Evolutionary conservation across 768 basidiomycete genomes (phyloP), one percentile per base, ranked within the genome.

Genomic region (Lentinula detonsa): DNA sequence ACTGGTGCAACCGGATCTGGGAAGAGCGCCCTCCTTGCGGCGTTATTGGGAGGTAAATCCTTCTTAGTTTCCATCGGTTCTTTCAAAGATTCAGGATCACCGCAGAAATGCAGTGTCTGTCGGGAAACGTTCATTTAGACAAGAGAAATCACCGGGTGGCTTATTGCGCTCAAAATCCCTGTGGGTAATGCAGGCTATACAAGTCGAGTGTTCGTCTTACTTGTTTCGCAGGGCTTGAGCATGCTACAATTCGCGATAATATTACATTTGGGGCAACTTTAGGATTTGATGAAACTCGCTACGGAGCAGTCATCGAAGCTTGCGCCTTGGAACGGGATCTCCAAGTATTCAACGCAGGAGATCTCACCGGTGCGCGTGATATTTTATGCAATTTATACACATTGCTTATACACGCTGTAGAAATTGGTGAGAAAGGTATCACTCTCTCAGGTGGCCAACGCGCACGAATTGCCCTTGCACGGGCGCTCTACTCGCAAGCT

Each of bases 181-280:
- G 85, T 84, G 49, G 61, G 78, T 66, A n/a, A 33, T 43, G 23
- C 43, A n/a, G 50, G 28, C 15, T 51, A 21, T 43, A 34, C 9
- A 10, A 42, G 16, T 16, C 59, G 52, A 18, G 71, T 61, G 2
- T 5, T 39, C 6, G 37, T 39, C 10, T 72, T 70, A 68, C 57
- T 28, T 70, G 67, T 53, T 57, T 62, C 48, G 52, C 72, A 76
- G 90, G 88, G 88, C 79, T 92, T 7, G 86, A 90, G 68, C 88
- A 91, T 69, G 90, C 88, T 1, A 89, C 90, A 0, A 91, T 94
- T 61, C 77, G 83, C 21, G 90, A 91, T 60, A 92, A 93, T 68
- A 90, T 95, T 64, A 70, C 90, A 13, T 95, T 92, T 72, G 85
- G 86, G 1, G 79, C 83, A 1, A 72, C 77, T 3, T 78, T 75